phyloP scores from a whole-genome alignment of 441 rosid species.

The Erysimum pusillum region DNA sequence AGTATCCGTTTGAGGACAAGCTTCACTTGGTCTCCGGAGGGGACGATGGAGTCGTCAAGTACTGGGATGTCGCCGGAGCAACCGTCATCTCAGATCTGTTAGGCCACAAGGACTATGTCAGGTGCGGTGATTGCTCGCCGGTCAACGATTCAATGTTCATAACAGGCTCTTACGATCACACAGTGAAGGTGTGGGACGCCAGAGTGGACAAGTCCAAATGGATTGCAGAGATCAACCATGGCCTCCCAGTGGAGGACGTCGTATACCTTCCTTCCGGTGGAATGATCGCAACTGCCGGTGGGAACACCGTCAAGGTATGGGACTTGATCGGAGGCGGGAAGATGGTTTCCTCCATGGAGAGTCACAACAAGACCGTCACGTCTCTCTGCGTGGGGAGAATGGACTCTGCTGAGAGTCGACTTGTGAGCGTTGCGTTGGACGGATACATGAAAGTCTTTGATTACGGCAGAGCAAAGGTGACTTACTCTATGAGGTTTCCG shows the following conservation, averaged over 20 bases:
- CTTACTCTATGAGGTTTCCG: constrained; percentile 90
- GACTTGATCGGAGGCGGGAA: constrained; percentile 89
- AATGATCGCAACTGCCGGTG: constrained; percentile 84
- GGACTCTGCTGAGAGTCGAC: constrained; percentile 57
- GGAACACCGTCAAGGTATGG: constrained; percentile 87
- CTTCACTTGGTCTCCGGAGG: constrained; percentile 90
- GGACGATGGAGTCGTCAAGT: constrained; percentile 86
- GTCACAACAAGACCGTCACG: constrained; percentile 92
- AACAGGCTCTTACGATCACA: constrained; percentile 93
- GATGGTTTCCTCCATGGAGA: constrained; percentile 83
- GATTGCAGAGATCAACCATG: constrained; percentile 78
- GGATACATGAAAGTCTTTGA: constrained; percentile 95
- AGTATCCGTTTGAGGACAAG: constrained; percentile 80
- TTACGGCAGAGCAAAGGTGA: constrained; percentile 76
- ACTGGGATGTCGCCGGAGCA: constrained; percentile 90
- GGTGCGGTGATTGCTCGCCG: constrained; percentile 93
- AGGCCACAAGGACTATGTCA: constrained; percentile 91
- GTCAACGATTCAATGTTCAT: constrained; percentile 65
- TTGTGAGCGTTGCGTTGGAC: constrained; percentile 86
- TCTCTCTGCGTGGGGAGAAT: constrained; percentile 72
- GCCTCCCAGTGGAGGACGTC: constrained; percentile 86
- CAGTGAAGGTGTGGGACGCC: constrained; percentile 90
- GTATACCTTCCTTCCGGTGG: constrained; percentile 91
- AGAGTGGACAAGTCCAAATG: constrained; percentile 65
- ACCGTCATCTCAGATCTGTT: constrained; percentile 64